phyloP scores from a whole-genome alignment of 305 asterid species.

The Fraxinus greggii region DNA sequence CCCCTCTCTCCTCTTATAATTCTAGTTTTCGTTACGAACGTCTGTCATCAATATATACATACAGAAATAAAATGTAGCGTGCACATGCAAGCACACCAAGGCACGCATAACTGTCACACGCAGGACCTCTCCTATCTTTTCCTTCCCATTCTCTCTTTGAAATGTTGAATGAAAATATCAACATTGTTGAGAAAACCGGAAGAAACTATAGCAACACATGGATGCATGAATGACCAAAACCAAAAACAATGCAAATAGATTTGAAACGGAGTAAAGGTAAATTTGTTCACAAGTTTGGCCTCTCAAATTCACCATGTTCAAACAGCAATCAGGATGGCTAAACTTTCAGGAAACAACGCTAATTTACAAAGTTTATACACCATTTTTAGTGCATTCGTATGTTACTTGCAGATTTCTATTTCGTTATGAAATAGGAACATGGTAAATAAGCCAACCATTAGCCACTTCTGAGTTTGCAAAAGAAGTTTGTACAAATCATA shows the following conservation, averaged over 20 bases:
- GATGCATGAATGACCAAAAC: not conserved
- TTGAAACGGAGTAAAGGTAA: conserved; percentile 13
- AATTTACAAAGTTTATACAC: not conserved
- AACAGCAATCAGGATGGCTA: not conserved
- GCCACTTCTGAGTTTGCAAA: not conserved
- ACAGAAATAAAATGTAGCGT: not conserved
- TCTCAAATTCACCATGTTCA: not conserved
- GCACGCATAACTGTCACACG: not conserved
- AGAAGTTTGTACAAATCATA: not conserved
- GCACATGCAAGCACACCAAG: not conserved
- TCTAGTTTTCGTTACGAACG: not conserved
- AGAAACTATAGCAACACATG: not conserved
- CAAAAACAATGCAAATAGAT: not conserved
- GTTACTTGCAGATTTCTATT: not conserved
- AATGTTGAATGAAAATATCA: not conserved
- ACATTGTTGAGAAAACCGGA: conserved; percentile 1
- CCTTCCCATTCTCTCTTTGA: not conserved
- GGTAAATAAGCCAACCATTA: conserved; percentile 1
- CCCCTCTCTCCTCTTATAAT: not conserved
- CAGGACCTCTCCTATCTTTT: not conserved
- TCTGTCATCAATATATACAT: not conserved
- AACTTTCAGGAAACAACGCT: not conserved
- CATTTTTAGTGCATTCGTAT: not conserved
- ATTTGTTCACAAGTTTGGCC: not conserved
- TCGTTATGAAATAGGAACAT: not conserved